Percentiles rank a stretch among this genome's conserved stretches.
Evolutionary conservation across 2,329 filamentous ascomycete species (phyloP).

Genomic region (Chaetomium strumarium): DNA sequence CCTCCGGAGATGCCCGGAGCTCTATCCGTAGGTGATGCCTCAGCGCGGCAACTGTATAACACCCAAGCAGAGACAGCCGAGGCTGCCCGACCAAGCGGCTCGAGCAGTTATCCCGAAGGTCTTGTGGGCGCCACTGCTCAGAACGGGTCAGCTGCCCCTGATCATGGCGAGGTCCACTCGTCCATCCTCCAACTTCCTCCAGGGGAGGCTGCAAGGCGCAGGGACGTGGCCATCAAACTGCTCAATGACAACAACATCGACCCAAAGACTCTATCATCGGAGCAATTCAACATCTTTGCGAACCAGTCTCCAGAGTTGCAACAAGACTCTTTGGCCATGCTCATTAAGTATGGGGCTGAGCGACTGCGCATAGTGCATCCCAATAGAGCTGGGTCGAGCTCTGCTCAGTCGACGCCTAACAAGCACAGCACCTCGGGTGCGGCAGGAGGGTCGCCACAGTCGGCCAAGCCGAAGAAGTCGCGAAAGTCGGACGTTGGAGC

Average conservation of each 20-base stretch:
- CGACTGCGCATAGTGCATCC: conserved; percentile 53
- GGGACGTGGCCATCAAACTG: conserved; percentile 43
- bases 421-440: conserved; percentile 16
- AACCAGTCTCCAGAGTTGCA: conserved; percentile 54
- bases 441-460: neutral
- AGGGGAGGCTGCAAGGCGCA: conserved; percentile 45
- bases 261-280: conserved; percentile 44
- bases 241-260: conserved; percentile 45
- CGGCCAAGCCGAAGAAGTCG: conserved; percentile 24
- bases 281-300: conserved; percentile 55
- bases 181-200: conserved; percentile 37
- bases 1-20: conserved; percentile 24
- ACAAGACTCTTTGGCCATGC: conserved; percentile 49
- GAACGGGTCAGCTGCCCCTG: conserved; percentile 16
- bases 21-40: conserved; percentile 18
- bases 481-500: conserved; percentile 20
- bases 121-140: conserved; percentile 15
- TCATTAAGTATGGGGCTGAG: conserved; percentile 52
- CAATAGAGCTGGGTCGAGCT: conserved; percentile 30
- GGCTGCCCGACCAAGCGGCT: conserved; percentile 2
- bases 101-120: conserved; percentile 17
- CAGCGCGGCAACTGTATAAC: conserved; percentile 18
- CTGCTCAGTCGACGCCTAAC: conserved; percentile 24
- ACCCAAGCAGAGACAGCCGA: conserved; percentile 5
- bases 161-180: conserved; percentile 16